Percentiles rank a stretch among this genome's conserved stretches.
Evolutionary conservation across 805 yeast genomes (phyloP).

Genomic region (Candida lessepsii): DNA sequence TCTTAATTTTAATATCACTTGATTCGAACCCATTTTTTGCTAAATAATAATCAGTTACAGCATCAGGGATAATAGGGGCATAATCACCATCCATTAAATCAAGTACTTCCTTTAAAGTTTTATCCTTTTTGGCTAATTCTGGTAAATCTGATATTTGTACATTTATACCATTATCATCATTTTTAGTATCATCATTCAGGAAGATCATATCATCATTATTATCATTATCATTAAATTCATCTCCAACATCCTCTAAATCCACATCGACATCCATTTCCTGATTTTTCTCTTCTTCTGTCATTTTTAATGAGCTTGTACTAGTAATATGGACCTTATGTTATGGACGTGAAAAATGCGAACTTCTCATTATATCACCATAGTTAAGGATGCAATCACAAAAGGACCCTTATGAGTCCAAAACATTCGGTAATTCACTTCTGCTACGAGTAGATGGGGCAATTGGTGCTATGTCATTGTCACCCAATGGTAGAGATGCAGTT

Average conservation of each 20-base stretch:
- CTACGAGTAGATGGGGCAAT: slow-evolving; percentile 88
- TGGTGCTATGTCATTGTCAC: slow-evolving; percentile 86
- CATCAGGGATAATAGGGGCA: slow-evolving; percentile 95
- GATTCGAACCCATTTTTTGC: slow-evolving; percentile 83
- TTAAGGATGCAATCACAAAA: slow-evolving; percentile 6
- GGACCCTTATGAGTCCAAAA: slow-evolving; percentile 42
- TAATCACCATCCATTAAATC: slow-evolving; percentile 84
- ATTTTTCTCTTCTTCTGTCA: slow-evolving; percentile 18
- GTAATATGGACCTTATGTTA: no score
- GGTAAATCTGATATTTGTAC: slow-evolving; percentile 45
- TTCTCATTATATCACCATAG: not conserved
- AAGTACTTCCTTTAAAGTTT: slow-evolving; percentile 78
- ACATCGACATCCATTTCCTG: slow-evolving; percentile 10
- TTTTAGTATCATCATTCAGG: slow-evolving; percentile 1
- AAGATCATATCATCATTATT: slow-evolving; percentile 9
- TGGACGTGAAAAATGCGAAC: not conserved
- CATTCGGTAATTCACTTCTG: slow-evolving; percentile 80
- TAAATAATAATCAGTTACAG: slow-evolving; percentile 89
- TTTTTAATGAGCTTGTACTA: slow-evolving; percentile 5
- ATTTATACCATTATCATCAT: slow-evolving; percentile 10
- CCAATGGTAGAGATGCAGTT: slow-evolving; percentile 90
- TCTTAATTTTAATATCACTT: slow-evolving; percentile 67
- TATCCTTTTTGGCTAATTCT: slow-evolving; percentile 73
- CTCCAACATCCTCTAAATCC: slow-evolving; percentile 16
- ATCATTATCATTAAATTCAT: slow-evolving; percentile 26